Percentiles rank a stretch among this genome's conserved stretches.
These are phyloP conservation scores for Colletotrichum sojae DNA, from an alignment of 2,329 filamentous ascomycete species.

Conservation along the genomic window DNA sequence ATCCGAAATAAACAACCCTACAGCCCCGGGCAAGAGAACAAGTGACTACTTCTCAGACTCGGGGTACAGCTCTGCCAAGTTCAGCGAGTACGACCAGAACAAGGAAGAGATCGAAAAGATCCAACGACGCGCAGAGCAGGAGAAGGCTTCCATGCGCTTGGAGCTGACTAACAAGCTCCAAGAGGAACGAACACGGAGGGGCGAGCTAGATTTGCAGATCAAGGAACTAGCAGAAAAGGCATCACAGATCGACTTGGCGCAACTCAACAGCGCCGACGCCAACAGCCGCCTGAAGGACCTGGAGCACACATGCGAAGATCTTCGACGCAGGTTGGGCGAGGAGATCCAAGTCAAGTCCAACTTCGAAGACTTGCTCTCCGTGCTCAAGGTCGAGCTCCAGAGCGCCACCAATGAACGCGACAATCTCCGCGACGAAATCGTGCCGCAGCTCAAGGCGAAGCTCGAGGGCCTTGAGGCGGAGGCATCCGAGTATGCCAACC, in stretches of 20 bases:
- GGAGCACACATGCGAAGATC: conserved; percentile 84
- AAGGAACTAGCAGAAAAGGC: conserved; percentile 85
- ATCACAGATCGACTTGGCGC: conserved; percentile 70
- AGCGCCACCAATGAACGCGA: conserved; percentile 90
- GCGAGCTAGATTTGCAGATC: conserved; percentile 86
- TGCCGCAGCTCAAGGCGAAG: conserved; percentile 82
- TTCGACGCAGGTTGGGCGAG: conserved; percentile 84
- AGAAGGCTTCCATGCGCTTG: conserved; percentile 87
- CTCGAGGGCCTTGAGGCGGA: conserved; percentile 85
- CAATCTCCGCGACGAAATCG: conserved; percentile 89
- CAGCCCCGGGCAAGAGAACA: conserved; percentile 77
- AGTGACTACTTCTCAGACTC: conserved; percentile 99
- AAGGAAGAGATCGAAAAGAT: conserved; percentile 85
- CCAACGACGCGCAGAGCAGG: conserved; percentile 88
- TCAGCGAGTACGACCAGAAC: conserved; percentile 75
- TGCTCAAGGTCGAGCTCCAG: conserved; percentile 85
- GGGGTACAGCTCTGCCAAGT: conserved; percentile 87
- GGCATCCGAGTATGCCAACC: conserved; percentile 78
- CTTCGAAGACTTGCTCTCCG: conserved; percentile 91
- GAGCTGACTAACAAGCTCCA: conserved; percentile 87
- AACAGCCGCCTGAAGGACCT: conserved; percentile 80
- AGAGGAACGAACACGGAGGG: conserved; percentile 83
- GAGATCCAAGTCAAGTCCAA: conserved; percentile 92
- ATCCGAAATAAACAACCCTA: conserved; percentile 75
- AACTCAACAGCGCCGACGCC: conserved; percentile 70